Conservation (phyloP, 352 stramenopile species). For the Pythium volutum region DNA sequence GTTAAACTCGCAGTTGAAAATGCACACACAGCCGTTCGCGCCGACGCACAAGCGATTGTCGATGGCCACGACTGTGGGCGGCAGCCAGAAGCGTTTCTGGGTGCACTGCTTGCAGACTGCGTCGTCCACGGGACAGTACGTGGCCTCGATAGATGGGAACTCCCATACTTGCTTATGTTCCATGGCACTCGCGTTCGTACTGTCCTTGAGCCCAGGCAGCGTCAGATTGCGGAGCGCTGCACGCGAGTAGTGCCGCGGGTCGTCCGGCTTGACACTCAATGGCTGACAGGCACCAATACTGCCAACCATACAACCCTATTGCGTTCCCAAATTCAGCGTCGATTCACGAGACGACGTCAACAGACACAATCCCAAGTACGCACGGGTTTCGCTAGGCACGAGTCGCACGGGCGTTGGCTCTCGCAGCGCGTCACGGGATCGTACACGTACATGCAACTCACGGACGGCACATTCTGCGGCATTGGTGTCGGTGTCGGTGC, state of each 20-base stretch:
- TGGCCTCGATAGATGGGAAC: slow-evolving; percentile 1
- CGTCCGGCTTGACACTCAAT: not conserved
- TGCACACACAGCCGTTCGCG: slow-evolving; percentile 15
- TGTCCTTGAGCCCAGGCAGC: not conserved
- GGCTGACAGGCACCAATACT: not conserved
- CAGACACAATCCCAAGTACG: not conserved
- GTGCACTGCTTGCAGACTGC: slow-evolving; percentile 13
- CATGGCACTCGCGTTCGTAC: not conserved
- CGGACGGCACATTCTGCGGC: not conserved
- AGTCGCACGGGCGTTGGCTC: slow-evolving; percentile 1
- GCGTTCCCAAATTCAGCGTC: not conserved
- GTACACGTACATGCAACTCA: slow-evolving; percentile 2
- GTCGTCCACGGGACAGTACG: slow-evolving; percentile 11
- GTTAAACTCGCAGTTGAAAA: slow-evolving; percentile 13
- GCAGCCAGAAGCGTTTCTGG: slow-evolving; percentile 6
- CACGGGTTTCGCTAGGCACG: slow-evolving; percentile 3
- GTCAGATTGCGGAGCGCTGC: not conserved
- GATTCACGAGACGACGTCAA: not conserved
- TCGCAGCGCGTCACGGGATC: slow-evolving; percentile 2
- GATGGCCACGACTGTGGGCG: not conserved
- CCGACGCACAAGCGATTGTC: slow-evolving; percentile 23
- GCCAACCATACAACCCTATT: slow-evolving; percentile 12
- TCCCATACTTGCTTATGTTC: not conserved
- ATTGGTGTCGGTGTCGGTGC: not conserved
- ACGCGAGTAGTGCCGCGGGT: not conserved